Conservation (phyloP, 257 asterid species). For the Eustoma russellianum region DNA sequence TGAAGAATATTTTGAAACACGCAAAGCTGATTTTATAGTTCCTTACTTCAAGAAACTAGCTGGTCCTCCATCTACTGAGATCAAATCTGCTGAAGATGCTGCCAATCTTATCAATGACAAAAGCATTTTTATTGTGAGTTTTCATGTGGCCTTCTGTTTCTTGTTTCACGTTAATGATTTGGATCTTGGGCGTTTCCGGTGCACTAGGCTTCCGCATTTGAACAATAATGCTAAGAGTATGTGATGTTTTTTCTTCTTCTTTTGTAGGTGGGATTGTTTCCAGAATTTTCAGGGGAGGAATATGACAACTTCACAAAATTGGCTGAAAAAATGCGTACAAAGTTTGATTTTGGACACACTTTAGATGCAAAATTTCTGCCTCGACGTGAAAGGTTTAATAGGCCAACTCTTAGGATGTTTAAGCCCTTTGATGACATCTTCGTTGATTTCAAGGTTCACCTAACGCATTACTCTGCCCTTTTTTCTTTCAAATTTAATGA, state of each 20-base stretch:
- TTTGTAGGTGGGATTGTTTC: no score
- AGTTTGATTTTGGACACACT: slow-evolving; percentile 58
- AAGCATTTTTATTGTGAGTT: slow-evolving; percentile 45
- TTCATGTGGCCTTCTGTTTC: no score
- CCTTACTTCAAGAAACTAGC: slow-evolving; percentile 59
- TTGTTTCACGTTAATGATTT: no score
- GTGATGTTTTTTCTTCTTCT: no score
- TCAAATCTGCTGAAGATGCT: slow-evolving; percentile 56
- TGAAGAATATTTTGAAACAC: slow-evolving; percentile 76
- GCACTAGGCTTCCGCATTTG: no score
- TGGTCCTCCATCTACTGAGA: slow-evolving; percentile 77
- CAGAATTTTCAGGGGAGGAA: slow-evolving; percentile 48
- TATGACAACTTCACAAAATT: slow-evolving; percentile 42
- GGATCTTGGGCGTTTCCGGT: no score
- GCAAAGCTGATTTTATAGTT: slow-evolving; percentile 69
- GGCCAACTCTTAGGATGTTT: slow-evolving; percentile 60
- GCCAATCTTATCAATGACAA: slow-evolving; percentile 38
- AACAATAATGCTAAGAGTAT: no score
- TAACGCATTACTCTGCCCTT: no score
- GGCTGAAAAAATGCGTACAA: slow-evolving; percentile 64
- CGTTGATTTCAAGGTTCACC: slow-evolving; percentile 51
- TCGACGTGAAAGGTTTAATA: slow-evolving; percentile 45
- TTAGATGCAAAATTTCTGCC: slow-evolving; percentile 59
- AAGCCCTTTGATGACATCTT: slow-evolving; percentile 73
- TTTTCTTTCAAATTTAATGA: not conserved